Evolutionary conservation across 345 rosid genomes (phyloP).

Genomic region (Theobroma cacao): DNA sequence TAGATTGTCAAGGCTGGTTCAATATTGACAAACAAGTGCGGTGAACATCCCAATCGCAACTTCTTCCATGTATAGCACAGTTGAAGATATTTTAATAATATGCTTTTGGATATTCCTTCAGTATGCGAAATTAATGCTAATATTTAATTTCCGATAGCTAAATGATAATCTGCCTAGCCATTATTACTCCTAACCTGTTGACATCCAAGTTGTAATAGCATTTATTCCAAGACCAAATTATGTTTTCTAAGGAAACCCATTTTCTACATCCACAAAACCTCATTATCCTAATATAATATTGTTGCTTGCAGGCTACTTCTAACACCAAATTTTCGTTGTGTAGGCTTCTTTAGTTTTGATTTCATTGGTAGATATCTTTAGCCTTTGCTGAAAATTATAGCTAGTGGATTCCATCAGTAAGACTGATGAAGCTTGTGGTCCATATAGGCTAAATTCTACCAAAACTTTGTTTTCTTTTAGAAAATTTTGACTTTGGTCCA

Average conservation of each 20-base stretch:
- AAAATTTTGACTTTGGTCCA: background rate
- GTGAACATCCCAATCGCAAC: background rate
- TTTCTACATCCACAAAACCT: background rate
- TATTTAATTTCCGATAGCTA: background rate
- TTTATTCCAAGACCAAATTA: background rate
- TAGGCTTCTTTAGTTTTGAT: background rate
- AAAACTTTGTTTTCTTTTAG: background rate
- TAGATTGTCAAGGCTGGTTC: background rate
- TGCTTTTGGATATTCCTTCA: background rate
- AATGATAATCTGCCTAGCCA: background rate
- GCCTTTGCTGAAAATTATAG: background rate
- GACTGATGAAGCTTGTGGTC: too few species aligned
- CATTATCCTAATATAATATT: background rate
- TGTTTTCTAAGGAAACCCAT: background rate
- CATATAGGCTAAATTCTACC: too few species aligned
- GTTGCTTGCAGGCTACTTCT: background rate
- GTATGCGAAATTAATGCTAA: background rate
- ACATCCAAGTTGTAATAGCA: background rate
- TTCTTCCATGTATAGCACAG: background rate
- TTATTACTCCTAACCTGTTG: background rate
- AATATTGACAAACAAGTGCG: background rate
- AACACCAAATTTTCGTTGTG: background rate
- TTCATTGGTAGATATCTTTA: background rate
- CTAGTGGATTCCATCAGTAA: background rate
- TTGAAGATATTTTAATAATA: background rate